phyloP scores from a whole-genome alignment of 1,284 basidiomycete genomes.

The Pseudozyma sp. region DNA sequence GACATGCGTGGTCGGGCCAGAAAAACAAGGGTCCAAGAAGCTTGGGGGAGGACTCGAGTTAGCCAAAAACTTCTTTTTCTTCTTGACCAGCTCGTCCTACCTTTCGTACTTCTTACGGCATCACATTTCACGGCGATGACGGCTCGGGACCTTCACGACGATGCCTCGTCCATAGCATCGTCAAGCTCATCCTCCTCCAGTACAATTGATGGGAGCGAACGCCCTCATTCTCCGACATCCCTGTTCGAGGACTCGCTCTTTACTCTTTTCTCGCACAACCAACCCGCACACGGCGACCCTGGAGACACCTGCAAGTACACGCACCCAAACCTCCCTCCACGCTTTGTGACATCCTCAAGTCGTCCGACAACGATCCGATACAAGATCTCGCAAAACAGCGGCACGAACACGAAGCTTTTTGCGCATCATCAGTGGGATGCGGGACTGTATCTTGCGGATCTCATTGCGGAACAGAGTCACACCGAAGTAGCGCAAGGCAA shows the following conservation, averaged over 20 bases:
- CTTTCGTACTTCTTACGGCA: neutral
- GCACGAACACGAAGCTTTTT: conserved; percentile 58
- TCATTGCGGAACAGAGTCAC: conserved; percentile 39
- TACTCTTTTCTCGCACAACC: conserved; percentile 60
- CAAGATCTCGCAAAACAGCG: conserved; percentile 49
- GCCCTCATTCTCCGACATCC: conserved; percentile 36
- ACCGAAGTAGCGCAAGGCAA: conserved; percentile 4
- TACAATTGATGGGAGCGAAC: neutral
- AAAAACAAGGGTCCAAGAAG: neutral
- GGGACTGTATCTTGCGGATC: conserved; percentile 55
- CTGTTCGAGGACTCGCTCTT: conserved; percentile 63
- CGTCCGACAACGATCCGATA: conserved; percentile 34
- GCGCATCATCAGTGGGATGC: conserved; percentile 67
- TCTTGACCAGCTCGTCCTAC: neutral
- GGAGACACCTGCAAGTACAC: conserved; percentile 47
- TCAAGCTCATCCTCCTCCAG: conserved; percentile 5
- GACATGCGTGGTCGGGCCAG: too few relatives aligned
- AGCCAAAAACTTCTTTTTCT: neutral
- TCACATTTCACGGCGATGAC: conserved; percentile 3
- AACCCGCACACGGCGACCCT: conserved; percentile 60
- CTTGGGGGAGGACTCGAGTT: too few relatives aligned
- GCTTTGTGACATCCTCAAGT: conserved; percentile 6
- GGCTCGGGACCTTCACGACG: neutral
- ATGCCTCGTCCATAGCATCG: conserved; percentile 7
- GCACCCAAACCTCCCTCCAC: conserved; percentile 43